phyloP scores from a whole-genome alignment of 2,329 filamentous ascomycete species.

The Fusarium incarnatum region DNA sequence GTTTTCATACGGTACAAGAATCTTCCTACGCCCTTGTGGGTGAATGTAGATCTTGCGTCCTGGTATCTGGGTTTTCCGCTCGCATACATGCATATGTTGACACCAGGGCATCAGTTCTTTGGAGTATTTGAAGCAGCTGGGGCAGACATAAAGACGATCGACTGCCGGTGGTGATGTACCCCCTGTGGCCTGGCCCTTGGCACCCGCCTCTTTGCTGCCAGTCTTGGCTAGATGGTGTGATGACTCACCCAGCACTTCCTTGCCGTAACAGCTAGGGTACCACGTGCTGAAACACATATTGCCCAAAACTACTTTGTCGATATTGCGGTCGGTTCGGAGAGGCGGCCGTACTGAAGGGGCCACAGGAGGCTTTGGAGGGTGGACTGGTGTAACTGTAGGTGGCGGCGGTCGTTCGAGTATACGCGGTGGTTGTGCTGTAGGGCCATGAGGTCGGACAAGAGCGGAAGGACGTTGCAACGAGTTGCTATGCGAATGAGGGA shows the following conservation, averaged over 20 bases:
- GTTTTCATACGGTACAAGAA: constrained; percentile 52
- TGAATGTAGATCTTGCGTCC: constrained; percentile 81
- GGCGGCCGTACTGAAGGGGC: constrained; percentile 50
- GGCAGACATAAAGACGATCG: constrained; percentile 84
- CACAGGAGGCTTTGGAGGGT: constrained; percentile 51
- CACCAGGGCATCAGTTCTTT: constrained; percentile 69
- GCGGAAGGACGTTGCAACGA: constrained; percentile 45
- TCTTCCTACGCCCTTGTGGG: constrained; percentile 59
- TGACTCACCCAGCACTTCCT: constrained; percentile 71
- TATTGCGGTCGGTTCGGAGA: constrained; percentile 74
- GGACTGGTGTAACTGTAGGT: constrained; percentile 50
- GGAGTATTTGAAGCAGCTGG: constrained; percentile 94
- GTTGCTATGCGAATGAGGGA: constrained; percentile 49
- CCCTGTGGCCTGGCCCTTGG: constrained; percentile 42
- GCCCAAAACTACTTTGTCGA: constrained; percentile 87
- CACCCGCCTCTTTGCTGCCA: constrained; percentile 47
- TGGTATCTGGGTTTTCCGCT: constrained; percentile 63
- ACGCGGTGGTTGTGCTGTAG: constrained; percentile 49
- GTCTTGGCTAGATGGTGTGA: constrained; percentile 48
- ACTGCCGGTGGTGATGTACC: constrained; percentile 59
- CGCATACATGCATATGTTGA: constrained; percentile 69
- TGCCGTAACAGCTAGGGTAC: constrained; percentile 92
- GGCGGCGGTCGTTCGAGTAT: constrained; percentile 46
- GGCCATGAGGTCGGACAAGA: constrained; percentile 52
- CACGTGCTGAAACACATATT: constrained; percentile 87